These are phyloP conservation scores for Stentor roeselii DNA, from an alignment of 73 alveolate species.

Conservation along the genomic window DNA sequence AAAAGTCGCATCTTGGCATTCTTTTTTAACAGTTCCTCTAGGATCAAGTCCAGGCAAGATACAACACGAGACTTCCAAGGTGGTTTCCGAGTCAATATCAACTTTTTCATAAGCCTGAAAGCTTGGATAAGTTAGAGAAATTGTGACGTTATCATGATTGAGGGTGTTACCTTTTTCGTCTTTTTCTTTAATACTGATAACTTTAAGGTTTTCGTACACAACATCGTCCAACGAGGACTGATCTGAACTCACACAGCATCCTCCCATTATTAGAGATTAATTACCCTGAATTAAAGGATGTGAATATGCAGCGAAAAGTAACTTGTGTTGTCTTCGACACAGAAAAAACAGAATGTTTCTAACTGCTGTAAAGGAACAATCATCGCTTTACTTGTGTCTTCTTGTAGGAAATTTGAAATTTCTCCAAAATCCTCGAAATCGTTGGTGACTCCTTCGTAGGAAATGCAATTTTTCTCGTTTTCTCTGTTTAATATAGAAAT, in stretches of 20 bases:
- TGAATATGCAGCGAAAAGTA: constrained; percentile 8
- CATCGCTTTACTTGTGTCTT: neutral
- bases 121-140: neutral
- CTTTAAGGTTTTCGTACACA: neutral
- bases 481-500: constrained; percentile 5
- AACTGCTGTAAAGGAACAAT: neutral
- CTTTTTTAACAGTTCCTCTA: constrained; percentile 17
- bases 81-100: neutral
- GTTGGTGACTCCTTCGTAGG: neutral
- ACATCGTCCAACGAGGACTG: neutral
- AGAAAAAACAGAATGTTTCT: neutral
- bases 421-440: constrained; percentile 2
- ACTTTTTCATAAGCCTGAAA: neutral
- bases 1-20: constrained; percentile 22
- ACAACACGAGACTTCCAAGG: constrained; percentile 13
- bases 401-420: neutral
- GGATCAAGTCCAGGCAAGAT: constrained; percentile 31
- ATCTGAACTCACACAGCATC: neutral
- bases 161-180: neutral
- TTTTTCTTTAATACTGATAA: constrained; percentile 4
- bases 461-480: neutral
- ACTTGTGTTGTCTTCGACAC: neutral
- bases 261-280: neutral
- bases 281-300: too few species aligned
- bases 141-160: neutral